phyloP scores from a whole-genome alignment of 306 rosid genomes.

The Prunus campanulata region DNA sequence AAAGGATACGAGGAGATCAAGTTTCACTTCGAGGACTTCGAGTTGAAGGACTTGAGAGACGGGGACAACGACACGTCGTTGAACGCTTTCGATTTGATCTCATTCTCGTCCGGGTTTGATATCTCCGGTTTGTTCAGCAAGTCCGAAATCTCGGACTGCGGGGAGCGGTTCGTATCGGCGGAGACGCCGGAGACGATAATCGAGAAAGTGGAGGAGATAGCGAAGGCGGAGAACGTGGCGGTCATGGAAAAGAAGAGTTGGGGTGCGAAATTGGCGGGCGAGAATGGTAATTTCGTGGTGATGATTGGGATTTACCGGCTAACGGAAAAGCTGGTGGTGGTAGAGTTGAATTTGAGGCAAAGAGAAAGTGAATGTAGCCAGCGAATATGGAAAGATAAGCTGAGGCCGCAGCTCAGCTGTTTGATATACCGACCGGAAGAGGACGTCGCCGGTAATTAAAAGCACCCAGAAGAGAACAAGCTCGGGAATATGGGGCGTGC shows the following conservation, averaged over 20 bases:
- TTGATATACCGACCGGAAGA: constrained; percentile 31
- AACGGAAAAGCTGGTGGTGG: constrained; percentile 61
- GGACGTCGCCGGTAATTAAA: constrained; percentile 21
- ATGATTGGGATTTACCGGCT: constrained; percentile 45
- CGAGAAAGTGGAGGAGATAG: constrained; percentile 41
- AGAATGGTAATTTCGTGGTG: constrained; percentile 39
- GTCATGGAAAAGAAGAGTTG: constrained; percentile 35
- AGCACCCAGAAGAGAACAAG: neutral
- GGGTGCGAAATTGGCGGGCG: constrained; percentile 50
- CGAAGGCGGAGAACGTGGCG: constrained; percentile 20
- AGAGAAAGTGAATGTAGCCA: neutral
- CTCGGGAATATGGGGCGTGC: neutral
- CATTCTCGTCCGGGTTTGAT: constrained; percentile 63
- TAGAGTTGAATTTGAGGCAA: constrained; percentile 40
- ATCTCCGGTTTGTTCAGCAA: constrained; percentile 47
- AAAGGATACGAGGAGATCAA: constrained; percentile 36
- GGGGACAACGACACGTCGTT: constrained; percentile 21
- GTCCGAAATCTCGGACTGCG: constrained; percentile 14
- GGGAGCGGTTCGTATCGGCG: constrained; percentile 51
- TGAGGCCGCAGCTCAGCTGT: constrained; percentile 42
- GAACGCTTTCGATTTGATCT: constrained; percentile 79
- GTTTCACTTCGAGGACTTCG: constrained; percentile 14
- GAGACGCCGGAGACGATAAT: constrained; percentile 43
- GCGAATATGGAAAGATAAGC: constrained; percentile 47
- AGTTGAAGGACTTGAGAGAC: constrained; percentile 3